Evolutionary conservation across 2,329 filamentous ascomycete genomes (phyloP), one percentile per base, ranked within the genome.

Genomic region (Nannizziopsis arthrosporioides): DNA sequence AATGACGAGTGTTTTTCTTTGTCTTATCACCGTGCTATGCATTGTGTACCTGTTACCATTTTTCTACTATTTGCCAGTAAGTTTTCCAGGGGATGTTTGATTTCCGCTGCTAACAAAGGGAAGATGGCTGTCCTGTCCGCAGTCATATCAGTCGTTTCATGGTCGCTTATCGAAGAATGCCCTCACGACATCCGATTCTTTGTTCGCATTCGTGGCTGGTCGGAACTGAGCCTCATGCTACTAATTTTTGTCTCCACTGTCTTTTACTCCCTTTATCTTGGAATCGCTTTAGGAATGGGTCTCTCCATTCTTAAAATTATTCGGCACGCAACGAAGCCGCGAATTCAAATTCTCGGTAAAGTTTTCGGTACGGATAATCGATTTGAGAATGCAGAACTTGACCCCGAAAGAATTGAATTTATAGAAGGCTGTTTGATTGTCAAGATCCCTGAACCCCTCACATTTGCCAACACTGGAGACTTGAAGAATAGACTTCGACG

Each of bases 391-490:
- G 88, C 89, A 1, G 89, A 82, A 57, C 59, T 82, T 0, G 77
- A 84, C 48, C 77, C 82, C 0, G 80, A 83, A 39, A 74, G 76
- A 22, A 73, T 96, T 2, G 90, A 96, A 63, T 89, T 94, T 58
- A 77, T 95, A 46, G 89, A 95, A 55, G 86, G 90, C 12, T 93
- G 85, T 52, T 72, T 98, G 8, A 94, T 98, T 51, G 87, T 96
- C 59, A 96, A 96, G 72, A 96, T 98, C 48, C 90, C 92, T 0
- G 92, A 98, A 62, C 92, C 92, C 0, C 72, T 98, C 44, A 96
- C 90, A 0, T 98, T 98, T 63, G 90, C 90, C 60, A 98, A 98
- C 63, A 96, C 92, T 0, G 92, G 89, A 41, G 85, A 92, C 56
- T 72, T 98, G 39, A 94, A 93, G 65, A 83, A 82, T 45, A 77